Evolutionary conservation across 306 rosid species (phyloP), one percentile per base, ranked within the genome.

Genomic region (Arachis hypogaea): DNA sequence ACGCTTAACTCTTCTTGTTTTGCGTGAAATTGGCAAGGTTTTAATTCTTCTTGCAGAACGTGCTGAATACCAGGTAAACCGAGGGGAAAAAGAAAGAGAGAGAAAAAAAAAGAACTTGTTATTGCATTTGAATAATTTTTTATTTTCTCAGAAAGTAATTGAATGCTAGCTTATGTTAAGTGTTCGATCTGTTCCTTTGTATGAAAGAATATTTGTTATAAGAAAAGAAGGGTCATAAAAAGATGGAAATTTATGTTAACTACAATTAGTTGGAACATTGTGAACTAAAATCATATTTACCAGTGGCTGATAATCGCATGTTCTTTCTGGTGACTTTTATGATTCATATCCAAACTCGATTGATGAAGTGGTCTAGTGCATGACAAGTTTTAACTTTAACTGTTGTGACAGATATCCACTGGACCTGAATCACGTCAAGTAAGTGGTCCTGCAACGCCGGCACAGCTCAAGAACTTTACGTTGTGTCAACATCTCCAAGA

Each of bases 341-440:
- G 59, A 22, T 66, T 22, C 28, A 71, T 63, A 70, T 54, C 58
- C 44, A 42, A 63, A 71, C 72, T 44, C 33, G 28, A 72, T 77
- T 59, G 54, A 69, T 77, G 33, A 62, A 55, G 66, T 14, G 63
- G 28, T 69, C 9, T 60, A 58, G 14, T 11, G 77, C 46, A 61
- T 63, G 16, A 14, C 50, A 22, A 22, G 28, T 22, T 22, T 22
- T 22, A 22, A 59, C 47, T 85, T 83, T 45, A 51, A 9, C 82
- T 70, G 38, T 72, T 47, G 57, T 80, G 87, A 73, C 88, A 94
- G 99, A 89, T 94, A 84, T 92, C 99, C 59, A 82, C 97, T 61
- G 99, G 99, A 75, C 96, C 95, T 33, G 99, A 94, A 87, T 88
- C 99, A 46, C 93, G 96, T 61, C 99, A 94, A 84, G 92, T 94